phyloP scores from a whole-genome alignment of 2,329 filamentous ascomycete species.

The Penicillium psychrosexuale region DNA sequence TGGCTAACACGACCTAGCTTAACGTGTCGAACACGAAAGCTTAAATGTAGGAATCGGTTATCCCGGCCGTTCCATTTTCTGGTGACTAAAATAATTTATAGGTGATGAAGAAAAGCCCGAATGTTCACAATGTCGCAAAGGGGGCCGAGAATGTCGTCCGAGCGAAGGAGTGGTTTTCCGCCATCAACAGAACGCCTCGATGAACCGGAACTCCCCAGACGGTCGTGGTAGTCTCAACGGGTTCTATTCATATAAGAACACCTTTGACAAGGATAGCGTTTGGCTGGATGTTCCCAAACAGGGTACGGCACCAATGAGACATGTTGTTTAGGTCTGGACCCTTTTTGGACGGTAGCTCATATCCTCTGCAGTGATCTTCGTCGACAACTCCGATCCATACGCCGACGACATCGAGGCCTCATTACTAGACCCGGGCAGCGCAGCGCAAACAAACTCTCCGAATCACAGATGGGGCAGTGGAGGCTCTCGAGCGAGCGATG shows the following conservation, averaged over 20 bases:
- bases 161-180: constrained; percentile 64
- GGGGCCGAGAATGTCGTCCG: constrained; percentile 58
- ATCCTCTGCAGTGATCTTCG: constrained; percentile 53
- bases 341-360: background rate
- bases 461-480: constrained; percentile 33
- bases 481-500: constrained; percentile 29
- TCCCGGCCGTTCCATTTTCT: background rate
- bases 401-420: constrained; percentile 49
- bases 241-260: constrained; percentile 66
- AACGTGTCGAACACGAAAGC: constrained; percentile 59
- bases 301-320: constrained; percentile 37
- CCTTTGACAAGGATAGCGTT: constrained; percentile 58
- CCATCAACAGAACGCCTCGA: constrained; percentile 67
- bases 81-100: constrained; percentile 11
- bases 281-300: constrained; percentile 62
- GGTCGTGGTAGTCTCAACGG: constrained; percentile 51
- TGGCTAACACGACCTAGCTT: constrained; percentile 33
- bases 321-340: background rate
- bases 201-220: constrained; percentile 52
- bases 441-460: constrained; percentile 28
- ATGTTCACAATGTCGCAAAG: constrained; percentile 61
- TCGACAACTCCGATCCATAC: constrained; percentile 61
- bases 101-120: constrained; percentile 58
- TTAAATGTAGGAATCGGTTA: constrained; percentile 51
- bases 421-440: constrained; percentile 31